Conservation (phyloP, 1,139 yeast species). For the Blastobotrys petasosporus region DNA sequence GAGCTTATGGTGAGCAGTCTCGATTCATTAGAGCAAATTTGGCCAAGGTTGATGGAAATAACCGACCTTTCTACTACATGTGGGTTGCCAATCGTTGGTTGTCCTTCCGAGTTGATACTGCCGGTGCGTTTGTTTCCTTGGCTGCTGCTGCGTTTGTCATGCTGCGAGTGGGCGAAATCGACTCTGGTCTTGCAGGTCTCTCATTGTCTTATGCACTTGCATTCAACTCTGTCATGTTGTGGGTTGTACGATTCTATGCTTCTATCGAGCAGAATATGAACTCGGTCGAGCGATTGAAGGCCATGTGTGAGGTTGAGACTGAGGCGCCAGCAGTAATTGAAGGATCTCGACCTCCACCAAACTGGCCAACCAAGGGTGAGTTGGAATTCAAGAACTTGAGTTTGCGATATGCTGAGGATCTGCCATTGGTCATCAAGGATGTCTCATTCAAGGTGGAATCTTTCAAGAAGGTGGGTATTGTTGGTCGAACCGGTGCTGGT, state of each 20-base stretch:
- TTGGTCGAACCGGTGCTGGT: constrained; percentile 98
- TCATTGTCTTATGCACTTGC: constrained; percentile 88
- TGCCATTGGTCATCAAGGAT: constrained; percentile 84
- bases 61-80: constrained; percentile 85
- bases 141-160: constrained; percentile 76
- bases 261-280: constrained; percentile 93
- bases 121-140: constrained; percentile 79
- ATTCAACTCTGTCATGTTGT: constrained; percentile 80
- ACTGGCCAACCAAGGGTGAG: constrained; percentile 83
- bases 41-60: constrained; percentile 73
- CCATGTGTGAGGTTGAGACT: constrained; percentile 75
- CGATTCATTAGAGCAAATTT: constrained; percentile 79
- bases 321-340: constrained; percentile 71
- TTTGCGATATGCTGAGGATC: constrained; percentile 77
- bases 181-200: constrained; percentile 94
- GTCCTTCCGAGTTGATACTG: constrained; percentile 72
- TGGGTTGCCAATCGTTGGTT: constrained; percentile 98
- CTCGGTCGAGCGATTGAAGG: constrained; percentile 85
- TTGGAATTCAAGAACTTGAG: constrained; percentile 72
- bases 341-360: constrained; percentile 58
- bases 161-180: constrained; percentile 56
- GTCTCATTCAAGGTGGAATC: constrained; percentile 75
- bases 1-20: constrained; percentile 92
- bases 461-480: constrained; percentile 82
- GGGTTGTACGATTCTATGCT: constrained; percentile 89